phyloP scores from a whole-genome alignment of 1,284 basidiomycete species.

The Papiliotrema flavescens region DNA sequence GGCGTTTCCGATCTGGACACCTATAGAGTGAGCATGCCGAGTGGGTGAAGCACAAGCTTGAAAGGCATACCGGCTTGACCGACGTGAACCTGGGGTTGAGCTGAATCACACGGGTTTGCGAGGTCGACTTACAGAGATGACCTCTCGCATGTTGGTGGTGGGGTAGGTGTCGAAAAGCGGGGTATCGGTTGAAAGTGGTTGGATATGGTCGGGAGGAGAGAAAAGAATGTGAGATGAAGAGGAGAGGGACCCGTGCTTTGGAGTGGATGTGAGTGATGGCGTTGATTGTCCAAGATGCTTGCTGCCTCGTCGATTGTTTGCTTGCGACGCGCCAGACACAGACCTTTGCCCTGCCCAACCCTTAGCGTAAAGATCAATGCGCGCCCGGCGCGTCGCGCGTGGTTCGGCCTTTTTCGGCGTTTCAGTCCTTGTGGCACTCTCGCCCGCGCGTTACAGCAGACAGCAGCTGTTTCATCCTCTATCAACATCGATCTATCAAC shows the following conservation, averaged over 20 bases:
- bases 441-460: too few relatives aligned
- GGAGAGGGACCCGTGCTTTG: background rate
- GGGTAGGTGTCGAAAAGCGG: too few relatives aligned
- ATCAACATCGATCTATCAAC: slow-evolving; percentile 40
- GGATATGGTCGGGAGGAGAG: background rate
- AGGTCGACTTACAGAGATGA: slow-evolving; percentile 43
- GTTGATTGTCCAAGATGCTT: background rate
- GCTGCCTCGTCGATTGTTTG: background rate
- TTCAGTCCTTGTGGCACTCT: background rate
- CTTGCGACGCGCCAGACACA: background rate
- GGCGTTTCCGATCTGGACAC: slow-evolving; percentile 77
- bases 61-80: slow-evolving; percentile 47
- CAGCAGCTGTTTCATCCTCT: background rate
- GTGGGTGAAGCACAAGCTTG: background rate
- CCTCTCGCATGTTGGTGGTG: slow-evolving; percentile 40
- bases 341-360: background rate
- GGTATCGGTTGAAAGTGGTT: too few relatives aligned
- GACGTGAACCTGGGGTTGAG: slow-evolving; percentile 43
- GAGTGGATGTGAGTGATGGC: too few relatives aligned
- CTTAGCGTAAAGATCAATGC: background rate
- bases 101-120: background rate
- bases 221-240: background rate
- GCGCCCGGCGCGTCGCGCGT: background rate
- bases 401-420: background rate
- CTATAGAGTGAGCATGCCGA: slow-evolving; percentile 18